Conservation (phyloP, 2,329 filamentous ascomycete genomes). For the Penicillium brevicompactum region DNA sequence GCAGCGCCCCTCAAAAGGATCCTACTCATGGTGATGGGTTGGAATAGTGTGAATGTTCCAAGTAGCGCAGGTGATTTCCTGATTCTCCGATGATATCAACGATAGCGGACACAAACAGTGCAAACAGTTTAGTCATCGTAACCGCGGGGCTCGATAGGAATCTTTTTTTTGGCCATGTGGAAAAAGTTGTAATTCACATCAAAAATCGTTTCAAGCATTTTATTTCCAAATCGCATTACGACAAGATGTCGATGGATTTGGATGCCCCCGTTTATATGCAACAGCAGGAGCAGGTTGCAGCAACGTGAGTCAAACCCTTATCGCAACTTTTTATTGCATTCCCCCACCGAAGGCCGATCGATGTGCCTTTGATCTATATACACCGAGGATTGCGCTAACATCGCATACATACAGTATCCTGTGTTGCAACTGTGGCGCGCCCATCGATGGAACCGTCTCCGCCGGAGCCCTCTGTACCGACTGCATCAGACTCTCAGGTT, state of each 20-base stretch:
- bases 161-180: slow-evolving; percentile 24
- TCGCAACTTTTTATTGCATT: slow-evolving; percentile 9
- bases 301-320: slow-evolving; percentile 54
- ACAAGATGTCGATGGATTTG: slow-evolving; percentile 55
- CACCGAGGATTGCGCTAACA: slow-evolving; percentile 9
- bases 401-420: slow-evolving; percentile 66
- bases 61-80: slow-evolving; percentile 1
- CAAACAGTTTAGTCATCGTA: slow-evolving; percentile 28
- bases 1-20: slow-evolving; percentile 32
- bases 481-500: slow-evolving; percentile 75
- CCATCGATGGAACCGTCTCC: slow-evolving; percentile 86
- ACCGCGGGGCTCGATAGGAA: slow-evolving; percentile 9
- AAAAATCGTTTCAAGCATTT: background rate
- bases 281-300: slow-evolving; percentile 45
- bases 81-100: slow-evolving; percentile 11
- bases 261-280: slow-evolving; percentile 58
- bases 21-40: slow-evolving; percentile 32
- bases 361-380: background rate
- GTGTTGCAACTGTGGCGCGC: slow-evolving; percentile 95
- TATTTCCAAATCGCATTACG: background rate
- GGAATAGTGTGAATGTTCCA: background rate
- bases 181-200: slow-evolving; percentile 27
- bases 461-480: slow-evolving; percentile 91
- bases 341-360: slow-evolving; percentile 17
- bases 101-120: slow-evolving; percentile 21